These are phyloP conservation scores for Coemansia sp. DNA, from an alignment of 192 early-diverging fungal genomes.

Conservation along the genomic window DNA sequence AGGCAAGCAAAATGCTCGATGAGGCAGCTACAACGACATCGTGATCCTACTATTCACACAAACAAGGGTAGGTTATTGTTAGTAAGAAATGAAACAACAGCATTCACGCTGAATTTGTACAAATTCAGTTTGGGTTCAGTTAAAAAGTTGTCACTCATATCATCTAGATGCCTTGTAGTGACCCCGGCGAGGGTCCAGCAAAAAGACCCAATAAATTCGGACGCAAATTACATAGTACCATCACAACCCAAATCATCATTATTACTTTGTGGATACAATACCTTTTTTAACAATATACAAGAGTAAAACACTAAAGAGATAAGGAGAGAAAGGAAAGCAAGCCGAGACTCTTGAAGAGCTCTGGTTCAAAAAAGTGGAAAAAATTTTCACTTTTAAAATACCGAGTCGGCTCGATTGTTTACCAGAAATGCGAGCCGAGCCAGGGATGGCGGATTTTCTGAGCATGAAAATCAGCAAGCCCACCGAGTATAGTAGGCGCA, in stretches of 20 bases:
- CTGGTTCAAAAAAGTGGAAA: not conserved
- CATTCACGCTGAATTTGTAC: not conserved
- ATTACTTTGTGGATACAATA: slow-evolving; percentile 10
- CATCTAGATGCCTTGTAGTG: slow-evolving; percentile 23
- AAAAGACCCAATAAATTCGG: slow-evolving; percentile 32
- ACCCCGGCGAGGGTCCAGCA: slow-evolving; percentile 51
- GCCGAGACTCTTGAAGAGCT: not conserved
- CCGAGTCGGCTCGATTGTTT: slow-evolving; percentile 2
- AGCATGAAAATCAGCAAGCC: not conserved
- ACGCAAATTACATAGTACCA: slow-evolving; percentile 60
- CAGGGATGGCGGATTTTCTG: not conserved
- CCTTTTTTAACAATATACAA: slow-evolving; percentile 10
- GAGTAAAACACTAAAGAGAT: not conserved
- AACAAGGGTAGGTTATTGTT: not conserved
- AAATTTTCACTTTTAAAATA: slow-evolving; percentile 7
- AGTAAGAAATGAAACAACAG: not conserved
- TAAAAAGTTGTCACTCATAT: slow-evolving; percentile 43
- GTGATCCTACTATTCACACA: not conserved
- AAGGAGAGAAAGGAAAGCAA: slow-evolving; percentile 3
- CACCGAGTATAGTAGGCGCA: not conserved
- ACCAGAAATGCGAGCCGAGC: not conserved
- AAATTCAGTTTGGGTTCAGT: slow-evolving; percentile 26
- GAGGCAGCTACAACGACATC: not conserved
- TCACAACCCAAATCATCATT: slow-evolving; percentile 21
- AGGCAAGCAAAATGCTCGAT: not conserved